Conservation (phyloP, 1,284 basidiomycete genomes). For the Moesziomyces sp. region DNA sequence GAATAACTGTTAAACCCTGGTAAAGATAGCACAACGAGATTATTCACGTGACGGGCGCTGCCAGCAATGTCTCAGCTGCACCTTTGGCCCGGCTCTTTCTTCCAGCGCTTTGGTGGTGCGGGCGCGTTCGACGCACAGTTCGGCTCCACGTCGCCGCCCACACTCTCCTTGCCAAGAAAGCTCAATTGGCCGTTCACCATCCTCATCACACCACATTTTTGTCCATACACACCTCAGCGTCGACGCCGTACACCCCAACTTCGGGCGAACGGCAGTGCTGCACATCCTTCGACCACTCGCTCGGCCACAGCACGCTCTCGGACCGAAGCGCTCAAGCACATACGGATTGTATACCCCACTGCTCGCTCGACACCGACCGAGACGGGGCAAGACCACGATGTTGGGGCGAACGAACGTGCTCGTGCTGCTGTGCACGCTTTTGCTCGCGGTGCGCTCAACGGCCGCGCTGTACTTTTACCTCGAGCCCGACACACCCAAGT, state of each 20-base stretch:
- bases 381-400: conserved; percentile 7
- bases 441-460: conserved; percentile 18
- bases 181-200: background rate
- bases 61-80: conserved; percentile 24
- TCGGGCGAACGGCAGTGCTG: too few species aligned
- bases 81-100: conserved; percentile 6
- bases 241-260: too few species aligned
- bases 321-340: too few species aligned
- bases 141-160: conserved; percentile 33
- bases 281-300: too few species aligned
- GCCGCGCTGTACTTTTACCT: conserved; percentile 69
- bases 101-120: conserved; percentile 1
- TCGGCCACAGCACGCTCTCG: too few species aligned
- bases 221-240: too few species aligned
- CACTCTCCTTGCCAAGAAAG: too few species aligned
- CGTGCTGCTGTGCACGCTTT: conserved; percentile 15
- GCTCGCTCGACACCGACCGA: background rate
- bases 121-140: conserved; percentile 17
- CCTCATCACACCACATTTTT: conserved; percentile 5
- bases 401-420: conserved; percentile 11
- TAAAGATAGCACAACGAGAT: too few species aligned
- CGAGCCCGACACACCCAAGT: conserved; percentile 70
- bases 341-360: background rate
- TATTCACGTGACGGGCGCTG: conserved; percentile 18
- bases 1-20: conserved; percentile 1